Base-by-base conservation (phyloP, 2,329 filamentous ascomycete genomes). In the Dryadomyces quercivorus region DNA sequence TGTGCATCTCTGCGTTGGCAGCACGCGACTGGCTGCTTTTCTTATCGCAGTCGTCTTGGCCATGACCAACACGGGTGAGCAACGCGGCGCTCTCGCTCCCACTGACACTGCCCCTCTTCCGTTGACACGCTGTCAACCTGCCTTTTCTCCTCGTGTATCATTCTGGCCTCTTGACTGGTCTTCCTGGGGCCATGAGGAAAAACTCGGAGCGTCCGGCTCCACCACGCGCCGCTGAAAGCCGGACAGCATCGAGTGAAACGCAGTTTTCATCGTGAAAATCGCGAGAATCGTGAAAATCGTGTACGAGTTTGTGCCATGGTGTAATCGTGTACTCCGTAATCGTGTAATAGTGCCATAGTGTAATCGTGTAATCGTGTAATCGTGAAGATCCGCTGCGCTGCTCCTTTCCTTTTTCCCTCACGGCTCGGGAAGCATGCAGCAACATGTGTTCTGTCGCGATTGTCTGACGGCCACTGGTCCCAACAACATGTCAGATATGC, bases 1-100 rank as follows among this genome's bases (percentile, higher is more conserved):
- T 31, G 26, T 50, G 51, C 51, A 51, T 2, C 3, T 43, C 1
- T 56, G 51, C 48, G 55, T 51, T 58, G 56, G 56, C 52, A 46
- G 22, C 48, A 45, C 8, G 18, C 50, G 31, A 52, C 50, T 58
- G 54, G 51, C 26, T 31, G 43, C 13, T 5, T 44, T 21, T 16
- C 50, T 51, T 34, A 44, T 43, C 40, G 15, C 49, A 5, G 43
- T 15, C 54, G 16, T 16, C 20, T 40, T 46, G 18, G 18, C 18
- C 34, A 40, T 15, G 18, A 7, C 22, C 46, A 22, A 31, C 26
- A 31, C 26, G 26, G 26, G 26, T 31, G 26, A 31, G 26, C 26
- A 31, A 31, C 26, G 26, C 26, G 26, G 26, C 26, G 26, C 26
- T 31, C 26, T 31, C 26, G 26, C 26, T 31, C 26, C 26, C 26